Evolutionary conservation across 2,329 filamentous ascomycete genomes (phyloP), one percentile per base, ranked within the genome.

Genomic region (Lasiodiplodia sp.): DNA sequence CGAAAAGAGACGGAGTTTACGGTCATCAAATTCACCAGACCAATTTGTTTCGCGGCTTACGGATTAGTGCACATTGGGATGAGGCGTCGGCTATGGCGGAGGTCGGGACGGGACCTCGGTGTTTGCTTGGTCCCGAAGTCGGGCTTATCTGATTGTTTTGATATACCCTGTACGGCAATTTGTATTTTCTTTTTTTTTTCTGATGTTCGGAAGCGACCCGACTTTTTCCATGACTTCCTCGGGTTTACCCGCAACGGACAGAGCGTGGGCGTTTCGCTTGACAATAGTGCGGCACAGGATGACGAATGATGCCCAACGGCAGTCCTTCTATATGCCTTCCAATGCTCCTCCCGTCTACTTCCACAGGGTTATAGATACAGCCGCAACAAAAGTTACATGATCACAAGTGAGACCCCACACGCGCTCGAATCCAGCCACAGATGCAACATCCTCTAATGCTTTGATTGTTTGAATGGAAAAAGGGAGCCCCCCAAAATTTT

Each of bases 141-240:
- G 40, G 58, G 16, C 58, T 64, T 64, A 64, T 64, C 60, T 64
- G 60, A 64, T 64, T 52, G 47, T 64, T 64, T 52, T 64, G 60
- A 64, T 64, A 64, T 64, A 64, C 60, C 60, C 60, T 37, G 40
- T 64, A 64, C 60, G 60, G 60, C 60, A 64, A 64, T 64, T 64
- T 53, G 47, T 63, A 25, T 28, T 63, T 56, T 53, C 25, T 21
- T n/a, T 21, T n/a, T 23, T 53, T 18, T 28, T 23, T 53, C 12
- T 47, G 18, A 21, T 21, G 31, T n/a, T 21, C 44, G 18, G 44
- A 47, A n/a, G 6, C 44, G n/a, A 47, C 4, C 44, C n/a, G 44
- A 18, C 18, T 16, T 11, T 11, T n/a, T 47, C 44, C 8, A 47
- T 21, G 44, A 21, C 44, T 21, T 47, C 44, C 10, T 47, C 4